phyloP scores from a whole-genome alignment of 2,329 filamentous ascomycete genomes.

The Epichloe sylvatica region DNA sequence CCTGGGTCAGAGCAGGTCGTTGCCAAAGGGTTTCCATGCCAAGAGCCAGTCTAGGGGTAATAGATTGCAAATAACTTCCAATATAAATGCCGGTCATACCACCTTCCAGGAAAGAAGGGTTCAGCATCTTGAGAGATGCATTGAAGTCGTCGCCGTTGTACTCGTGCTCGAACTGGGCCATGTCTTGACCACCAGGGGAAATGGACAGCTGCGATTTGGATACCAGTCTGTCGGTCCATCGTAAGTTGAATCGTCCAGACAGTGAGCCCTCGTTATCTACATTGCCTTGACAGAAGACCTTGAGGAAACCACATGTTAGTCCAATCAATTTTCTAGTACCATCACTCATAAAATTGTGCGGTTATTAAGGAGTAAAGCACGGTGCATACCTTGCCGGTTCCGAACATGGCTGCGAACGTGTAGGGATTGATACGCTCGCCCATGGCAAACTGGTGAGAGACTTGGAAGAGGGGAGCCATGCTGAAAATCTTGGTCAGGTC shows the following conservation, averaged over 20 bases:
- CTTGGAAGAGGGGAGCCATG: conserved; percentile 85
- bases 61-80: conserved; percentile 84
- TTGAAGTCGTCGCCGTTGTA: conserved; percentile 90
- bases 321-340: too few species aligned
- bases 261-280: conserved; percentile 85
- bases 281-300: conserved; percentile 94
- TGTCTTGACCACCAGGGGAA: conserved; percentile 62
- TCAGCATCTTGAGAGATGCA: conserved; percentile 82
- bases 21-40: conserved; percentile 93
- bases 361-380: neutral
- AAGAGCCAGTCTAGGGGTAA: conserved; percentile 75
- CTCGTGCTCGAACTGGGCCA: conserved; percentile 90
- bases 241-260: conserved; percentile 81
- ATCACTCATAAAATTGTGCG: neutral
- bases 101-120: conserved; percentile 87
- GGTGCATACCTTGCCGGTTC: conserved; percentile 64
- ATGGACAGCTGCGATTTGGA: conserved; percentile 84
- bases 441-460: conserved; percentile 93
- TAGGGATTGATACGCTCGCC: conserved; percentile 89
- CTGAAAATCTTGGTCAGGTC: conserved; percentile 96
- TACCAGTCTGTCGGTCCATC: conserved; percentile 67
- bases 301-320: neutral
- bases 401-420: conserved; percentile 86
- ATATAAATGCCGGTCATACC: conserved; percentile 91
- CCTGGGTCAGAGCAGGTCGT: conserved; percentile 66